These are phyloP conservation scores for Fusarium aywerte DNA, from an alignment of 2,329 filamentous ascomycete species.

Conservation along the genomic window DNA sequence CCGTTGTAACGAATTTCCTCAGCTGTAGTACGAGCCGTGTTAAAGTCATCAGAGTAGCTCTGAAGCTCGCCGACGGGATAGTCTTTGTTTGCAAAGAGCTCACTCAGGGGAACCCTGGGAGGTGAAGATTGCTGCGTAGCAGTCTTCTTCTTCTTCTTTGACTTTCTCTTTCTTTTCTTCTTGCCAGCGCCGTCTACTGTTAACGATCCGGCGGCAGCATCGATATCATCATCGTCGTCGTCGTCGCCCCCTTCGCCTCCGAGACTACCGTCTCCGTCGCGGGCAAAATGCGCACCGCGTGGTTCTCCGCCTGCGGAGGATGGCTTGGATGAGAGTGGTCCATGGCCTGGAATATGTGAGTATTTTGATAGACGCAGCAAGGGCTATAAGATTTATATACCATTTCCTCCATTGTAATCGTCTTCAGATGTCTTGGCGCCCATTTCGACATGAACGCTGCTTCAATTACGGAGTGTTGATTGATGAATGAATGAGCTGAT, in stretches of 20 bases:
- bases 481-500: conserved; percentile 3
- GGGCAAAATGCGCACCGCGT: conserved; percentile 54
- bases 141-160: conserved; percentile 46
- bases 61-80: conserved; percentile 48
- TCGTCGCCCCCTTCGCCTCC: conserved; percentile 49
- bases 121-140: conserved; percentile 47
- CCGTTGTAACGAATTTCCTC: conserved; percentile 42
- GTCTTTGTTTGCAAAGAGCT: conserved; percentile 46
- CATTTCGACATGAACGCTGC: conserved; percentile 50
- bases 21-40: conserved; percentile 40
- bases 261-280: conserved; percentile 56
- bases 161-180: conserved; percentile 46
- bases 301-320: conserved; percentile 53
- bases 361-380: not conserved
- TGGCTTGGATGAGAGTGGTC: conserved; percentile 31
- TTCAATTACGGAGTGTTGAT: conserved; percentile 11
- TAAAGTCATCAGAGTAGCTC: conserved; percentile 37
- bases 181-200: conserved; percentile 26
- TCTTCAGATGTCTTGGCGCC: conserved; percentile 55
- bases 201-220: conserved; percentile 39
- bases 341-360: conserved; percentile 33
- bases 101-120: conserved; percentile 48
- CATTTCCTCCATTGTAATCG: conserved; percentile 48
- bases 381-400: conserved; percentile 38
- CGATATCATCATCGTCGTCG: conserved; percentile 45